phyloP scores from a whole-genome alignment of 208 protist genomes.

The Leishmania gerbilli region DNA sequence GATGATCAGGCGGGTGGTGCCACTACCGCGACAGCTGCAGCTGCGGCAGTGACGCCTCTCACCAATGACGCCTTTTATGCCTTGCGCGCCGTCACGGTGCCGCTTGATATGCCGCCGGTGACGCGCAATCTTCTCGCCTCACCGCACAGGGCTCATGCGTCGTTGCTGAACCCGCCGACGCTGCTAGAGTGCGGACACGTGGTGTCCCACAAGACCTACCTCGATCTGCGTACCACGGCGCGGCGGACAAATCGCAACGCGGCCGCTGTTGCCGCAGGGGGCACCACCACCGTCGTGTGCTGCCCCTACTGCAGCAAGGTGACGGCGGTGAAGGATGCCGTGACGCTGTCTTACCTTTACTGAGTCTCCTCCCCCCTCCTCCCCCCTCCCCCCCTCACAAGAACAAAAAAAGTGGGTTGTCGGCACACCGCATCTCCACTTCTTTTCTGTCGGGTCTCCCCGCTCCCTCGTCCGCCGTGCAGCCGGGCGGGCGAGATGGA shows the following conservation, averaged over 20 bases:
- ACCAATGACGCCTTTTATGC: constrained; percentile 4
- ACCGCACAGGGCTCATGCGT: constrained; percentile 5
- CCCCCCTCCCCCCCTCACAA: too few relatives aligned
- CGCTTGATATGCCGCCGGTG: constrained; percentile 7
- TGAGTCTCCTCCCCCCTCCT: constrained; percentile 5
- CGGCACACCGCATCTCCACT: not conserved
- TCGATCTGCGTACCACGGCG: constrained; percentile 33
- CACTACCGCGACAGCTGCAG: not conserved
- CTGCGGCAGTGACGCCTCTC: not conserved
- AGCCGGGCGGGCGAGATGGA: not conserved
- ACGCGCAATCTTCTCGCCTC: constrained; percentile 43
- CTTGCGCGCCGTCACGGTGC: constrained; percentile 10
- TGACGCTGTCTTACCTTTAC: constrained; percentile 68
- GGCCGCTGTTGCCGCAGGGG: not conserved
- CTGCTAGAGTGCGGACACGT: constrained; percentile 81
- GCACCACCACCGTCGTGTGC: constrained; percentile 29
- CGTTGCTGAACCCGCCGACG: constrained; percentile 58
- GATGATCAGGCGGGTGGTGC: not conserved
- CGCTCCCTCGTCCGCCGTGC: not conserved
- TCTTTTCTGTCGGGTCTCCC: not conserved
- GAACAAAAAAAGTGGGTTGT: too few relatives aligned
- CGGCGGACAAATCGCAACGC: constrained; percentile 21
- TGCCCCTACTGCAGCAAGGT: constrained; percentile 77
- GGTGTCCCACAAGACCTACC: constrained; percentile 60
- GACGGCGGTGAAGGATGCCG: constrained; percentile 33